phyloP scores from a whole-genome alignment of 345 rosid species.

The Cardamine chenopodiifolia region DNA sequence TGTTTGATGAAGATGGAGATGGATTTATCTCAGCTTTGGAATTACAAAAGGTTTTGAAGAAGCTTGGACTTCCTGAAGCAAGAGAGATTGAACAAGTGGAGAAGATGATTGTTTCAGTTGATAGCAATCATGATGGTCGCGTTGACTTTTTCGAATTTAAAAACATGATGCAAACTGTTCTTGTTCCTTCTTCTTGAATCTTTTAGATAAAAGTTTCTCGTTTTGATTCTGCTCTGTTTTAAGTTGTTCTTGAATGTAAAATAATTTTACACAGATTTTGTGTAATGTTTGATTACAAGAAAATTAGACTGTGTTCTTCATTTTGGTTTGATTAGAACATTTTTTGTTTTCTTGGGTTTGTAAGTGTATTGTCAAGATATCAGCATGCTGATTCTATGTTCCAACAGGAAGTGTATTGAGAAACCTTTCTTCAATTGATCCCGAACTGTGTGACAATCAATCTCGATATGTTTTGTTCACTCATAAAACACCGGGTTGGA shows the following conservation, averaged over 20 bases:
- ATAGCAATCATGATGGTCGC: slow-evolving; percentile 74
- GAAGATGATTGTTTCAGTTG: slow-evolving; percentile 87
- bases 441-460: no score
- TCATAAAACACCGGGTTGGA: no score
- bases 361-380: no score
- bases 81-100: slow-evolving; percentile 65
- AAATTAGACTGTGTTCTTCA: neutral
- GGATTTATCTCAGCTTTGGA: slow-evolving; percentile 83
- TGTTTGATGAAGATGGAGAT: slow-evolving; percentile 87
- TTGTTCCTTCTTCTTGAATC: slow-evolving; percentile 48
- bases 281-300: slow-evolving; percentile 12
- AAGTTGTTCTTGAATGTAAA: slow-evolving; percentile 9
- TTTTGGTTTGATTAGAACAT: neutral
- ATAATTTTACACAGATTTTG: neutral
- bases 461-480: no score
- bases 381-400: no score
- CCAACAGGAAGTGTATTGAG: no score
- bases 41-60: slow-evolving; percentile 69
- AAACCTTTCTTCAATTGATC: no score
- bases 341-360: no score
- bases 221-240: neutral
- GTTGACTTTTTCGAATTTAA: slow-evolving; percentile 90
- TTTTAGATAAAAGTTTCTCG: neutral
- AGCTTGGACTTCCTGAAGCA: slow-evolving; percentile 72
- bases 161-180: slow-evolving; percentile 78